Base-by-base conservation (phyloP, 2,329 filamentous ascomycete species). In the Tolypocladium ovalisporum region DNA sequence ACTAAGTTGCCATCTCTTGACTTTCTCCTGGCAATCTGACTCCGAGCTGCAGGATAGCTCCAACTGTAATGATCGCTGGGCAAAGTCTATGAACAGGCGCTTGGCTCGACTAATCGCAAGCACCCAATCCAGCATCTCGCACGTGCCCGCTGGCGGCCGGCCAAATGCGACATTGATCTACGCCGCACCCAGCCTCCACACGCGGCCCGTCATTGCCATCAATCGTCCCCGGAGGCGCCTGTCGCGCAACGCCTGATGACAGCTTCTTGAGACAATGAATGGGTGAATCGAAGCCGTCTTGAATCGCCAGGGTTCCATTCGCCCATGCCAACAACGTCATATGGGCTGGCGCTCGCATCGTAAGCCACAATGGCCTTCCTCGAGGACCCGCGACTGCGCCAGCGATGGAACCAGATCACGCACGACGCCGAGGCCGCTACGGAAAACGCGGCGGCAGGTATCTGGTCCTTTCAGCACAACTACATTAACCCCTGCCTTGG, bases 351-450 rank as follows among this genome's bases (percentile, higher is more conserved):
- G 47, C 29, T 52, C 29, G 47, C 47, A 34, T 2, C 29, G 4
- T 35, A 22, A 35, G 27, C 58, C 70, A 69, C 56, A 60, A 84
- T 84, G 81, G 75, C 80, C 56, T 84, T 87, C 63, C 76, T 87
- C 62, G 83, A 87, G 68, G 92, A 97, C 73, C 92, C 92, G 60
- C 89, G 92, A 67, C 85, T 96, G 72, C 90, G 92, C 63, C 91
- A 96, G 73, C 90, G 89, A 65, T 90, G 96, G 82, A 95, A 97
- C 71, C 90, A 94, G 69, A 87, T 97, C 70, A 87, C 89, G 8
- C 88, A 94, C 64, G 96, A 93, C 67, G 85, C 95, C 72, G 93
- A 97, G 73, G 83, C 88, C 36, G 90, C 90, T 52, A 96, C 95
- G 60, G 90, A 96, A 70, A 87, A 89, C 57, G 91, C 93, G n/a